Evolutionary conservation across 1,284 basidiomycete genomes (phyloP), one percentile per base, ranked within the genome.

Genomic region (Puccinia novopanici): DNA sequence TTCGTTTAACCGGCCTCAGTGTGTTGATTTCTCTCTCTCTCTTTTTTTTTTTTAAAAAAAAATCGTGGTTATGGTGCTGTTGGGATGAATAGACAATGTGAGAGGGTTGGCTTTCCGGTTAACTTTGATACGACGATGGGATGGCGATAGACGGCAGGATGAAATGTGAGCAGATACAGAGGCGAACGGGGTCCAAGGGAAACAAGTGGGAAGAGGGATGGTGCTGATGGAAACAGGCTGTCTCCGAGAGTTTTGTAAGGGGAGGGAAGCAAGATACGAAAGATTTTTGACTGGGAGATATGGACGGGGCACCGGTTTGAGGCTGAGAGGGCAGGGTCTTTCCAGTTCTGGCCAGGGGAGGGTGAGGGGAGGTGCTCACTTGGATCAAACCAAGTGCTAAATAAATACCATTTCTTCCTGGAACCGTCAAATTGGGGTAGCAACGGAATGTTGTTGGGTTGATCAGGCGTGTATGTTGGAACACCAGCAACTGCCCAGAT

Each of bases 401-500:
- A 54, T n/a, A 54, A 48, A 2, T 48, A 48, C 8, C 22, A n/a
- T 45, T 45, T 67, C 63, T 48, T 67, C 63, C 63, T 67, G 63
- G 63, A 67, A 48, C 63, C 63, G 63, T 67, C 63, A 24, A 45
- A 27, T 45, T 67, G 42, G 63, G 42, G 42, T 67, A 48, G 42
- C 63, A 67, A 67, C 63, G 63, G 42, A 40, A 48, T 12, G 2
- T 45, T 48, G 12, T 48, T 67, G 24, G 15, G 13, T 37, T 34
- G n/a, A n/a, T n/a, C 12, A 30, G 40, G 63, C 40, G 42, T 67
- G 42, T 27, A 54, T 40, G 34, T 34, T 34, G 68, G 68, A 24
- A 71, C 34, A 71, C 68, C 30, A 42, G 50, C 68, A 71, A 71
- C 68, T 71, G 27, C 27, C 34, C 68, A 70, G 30, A 52, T 6